Base-by-base conservation (phyloP, 768 basidiomycete genomes). In the Hygrocybe punicea region DNA sequence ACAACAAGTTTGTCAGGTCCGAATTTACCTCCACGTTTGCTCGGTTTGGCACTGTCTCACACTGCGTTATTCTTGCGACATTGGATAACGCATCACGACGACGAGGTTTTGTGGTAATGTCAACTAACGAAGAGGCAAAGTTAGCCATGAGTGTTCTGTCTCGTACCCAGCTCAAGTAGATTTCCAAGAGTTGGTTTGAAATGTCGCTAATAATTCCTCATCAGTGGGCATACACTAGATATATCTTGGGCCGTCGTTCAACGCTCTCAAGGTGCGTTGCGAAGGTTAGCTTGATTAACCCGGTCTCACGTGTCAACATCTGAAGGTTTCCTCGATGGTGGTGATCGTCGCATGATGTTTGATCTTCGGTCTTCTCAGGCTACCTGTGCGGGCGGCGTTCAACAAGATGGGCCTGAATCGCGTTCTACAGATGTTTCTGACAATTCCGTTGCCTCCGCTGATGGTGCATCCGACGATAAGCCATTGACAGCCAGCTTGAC, bases 161-260 rank as follows among this genome's bases (percentile, higher is more conserved):
- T 23, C 82, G 87, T 42, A 84, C 82, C 19, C 83, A 85, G 62
- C 77, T 89, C 60, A 87, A 86, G 89, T 89, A 62, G 55, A 77
- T 61, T 50, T 36, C 17, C 40, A 2, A 29, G 19, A 17, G 25
- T 9, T 4, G 10, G 29, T 11, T 16, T 11, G 11, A 49, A 34
- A n/a, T 13, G 3, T 13, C 46, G 57, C 45, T 60, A 13, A 34
- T 60, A 55, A 54, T 60, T 39, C 45, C 44, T 35, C 37, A 34
- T 11, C 49, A 91, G 87, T 65, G 87, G 89, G 6, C 85, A 91
- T 64, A 77, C 79, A 17, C 81, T 92, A 46, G 89, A 92, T 66
- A 81, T 92, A 51, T 91, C 89, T 6, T 92, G 89, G 89, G 90
- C 89, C 16, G 89, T 92, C 21, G 89, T 92, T 36, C 89, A 92